These are phyloP conservation scores for Microbotryum silenes-acaulis DNA, from an alignment of 1,284 basidiomycete genomes.

Conservation along the genomic window DNA sequence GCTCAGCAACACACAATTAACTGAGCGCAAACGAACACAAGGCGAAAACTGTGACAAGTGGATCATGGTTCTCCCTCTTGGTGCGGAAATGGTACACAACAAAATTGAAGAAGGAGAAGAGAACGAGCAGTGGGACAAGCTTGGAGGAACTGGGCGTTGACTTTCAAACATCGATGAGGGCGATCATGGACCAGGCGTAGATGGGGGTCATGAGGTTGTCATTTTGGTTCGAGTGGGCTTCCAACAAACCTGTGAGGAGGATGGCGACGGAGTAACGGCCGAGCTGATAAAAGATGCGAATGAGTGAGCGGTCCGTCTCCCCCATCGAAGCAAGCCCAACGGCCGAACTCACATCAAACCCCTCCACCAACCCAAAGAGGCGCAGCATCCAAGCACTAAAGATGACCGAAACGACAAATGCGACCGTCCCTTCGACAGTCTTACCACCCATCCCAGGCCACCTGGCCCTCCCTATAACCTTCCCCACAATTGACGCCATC, in stretches of 20 bases:
- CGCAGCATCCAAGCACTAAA: conserved; percentile 62
- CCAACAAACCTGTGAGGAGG: conserved; percentile 60
- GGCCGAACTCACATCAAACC: conserved; percentile 60
- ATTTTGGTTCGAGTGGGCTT: conserved; percentile 84
- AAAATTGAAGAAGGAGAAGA: no score
- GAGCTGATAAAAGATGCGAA: conserved; percentile 35
- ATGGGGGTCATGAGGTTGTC: conserved; percentile 66
- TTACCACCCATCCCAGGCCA: conserved; percentile 77
- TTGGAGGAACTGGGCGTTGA: no score
- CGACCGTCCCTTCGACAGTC: conserved; percentile 82
- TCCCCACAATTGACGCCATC: conserved; percentile 84
- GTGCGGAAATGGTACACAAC: no score
- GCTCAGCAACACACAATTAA: no score
- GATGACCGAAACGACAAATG: conserved; percentile 69
- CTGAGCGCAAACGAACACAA: no score
- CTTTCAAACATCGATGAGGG: neutral
- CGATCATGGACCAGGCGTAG: conserved; percentile 26
- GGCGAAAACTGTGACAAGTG: no score
- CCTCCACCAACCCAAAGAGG: conserved; percentile 57
- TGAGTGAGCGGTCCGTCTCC: neutral
- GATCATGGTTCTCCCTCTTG: no score
- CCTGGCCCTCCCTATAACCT: conserved; percentile 63
- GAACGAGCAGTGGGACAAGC: no score
- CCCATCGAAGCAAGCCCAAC: neutral
- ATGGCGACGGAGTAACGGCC: conserved; percentile 45